Evolutionary conservation across 2,329 filamentous ascomycete species (phyloP), one percentile per base, ranked within the genome.

Genomic region (Colletotrichum tropicicola): DNA sequence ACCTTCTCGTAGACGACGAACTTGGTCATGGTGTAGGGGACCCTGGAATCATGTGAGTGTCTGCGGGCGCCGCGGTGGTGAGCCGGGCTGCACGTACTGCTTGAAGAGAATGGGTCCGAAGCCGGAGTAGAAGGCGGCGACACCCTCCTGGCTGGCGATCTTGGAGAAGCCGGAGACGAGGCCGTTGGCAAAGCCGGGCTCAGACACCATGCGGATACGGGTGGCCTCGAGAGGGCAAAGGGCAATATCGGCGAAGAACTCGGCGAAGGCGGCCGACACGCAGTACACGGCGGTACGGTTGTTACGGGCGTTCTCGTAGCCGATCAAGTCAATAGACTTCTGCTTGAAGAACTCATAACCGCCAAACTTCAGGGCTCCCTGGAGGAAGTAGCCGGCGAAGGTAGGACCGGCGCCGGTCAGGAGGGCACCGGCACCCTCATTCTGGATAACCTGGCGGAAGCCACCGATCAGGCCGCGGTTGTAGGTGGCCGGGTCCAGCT

Each of bases 261-360:
- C 89, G 65, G 87, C 89, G 55, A 81, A 78, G 61, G 85, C 89
- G 70, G 88, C 83, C 32, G 89, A 90, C 70, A 86, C 91, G 71
- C 93, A 87, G 87, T 94, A 94, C 82, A 94, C 89, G 71, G 88
- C 89, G 68, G 91, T 93, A 73, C 92, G 88, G 89, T 94, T 92
- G 80, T 92, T 87, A 73, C 86, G 85, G 72, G 92, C 92, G 70
- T 84, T 88, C 81, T 94, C 92, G 78, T 90, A 89, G 75, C 93
- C 93, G 75, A 97, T 82, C 68, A 85, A 67, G 85, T 93, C 91
- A 82, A 97, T 96, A 76, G 85, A 88, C 83, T 95, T 92, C 85
- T 94, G 88, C 90, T 97, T 97, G 91, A 97, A 97, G 84, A 97
- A 90, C 84, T 97, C 93, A 82, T 97, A 97, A 79, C 93, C 93